phyloP scores from a whole-genome alignment of 257 asterid genomes.

The Fraxinus cuspidata region DNA sequence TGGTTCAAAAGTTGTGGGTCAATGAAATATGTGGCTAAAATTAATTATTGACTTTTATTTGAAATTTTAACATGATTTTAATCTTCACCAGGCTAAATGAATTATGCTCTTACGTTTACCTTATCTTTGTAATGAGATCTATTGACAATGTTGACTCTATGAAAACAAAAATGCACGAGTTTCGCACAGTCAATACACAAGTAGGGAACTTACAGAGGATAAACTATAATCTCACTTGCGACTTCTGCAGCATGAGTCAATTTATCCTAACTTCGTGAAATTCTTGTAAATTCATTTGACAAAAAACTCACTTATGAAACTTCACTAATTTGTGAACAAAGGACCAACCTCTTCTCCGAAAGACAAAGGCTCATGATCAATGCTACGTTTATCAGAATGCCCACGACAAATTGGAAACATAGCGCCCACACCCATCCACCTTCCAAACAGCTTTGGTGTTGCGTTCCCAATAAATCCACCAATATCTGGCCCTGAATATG shows the following conservation, averaged over 20 bases:
- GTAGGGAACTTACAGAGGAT: too few species aligned
- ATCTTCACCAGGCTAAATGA: too few species aligned
- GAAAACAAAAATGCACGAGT: not conserved
- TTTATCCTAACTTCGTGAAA: not conserved
- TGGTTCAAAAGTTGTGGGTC: too few species aligned
- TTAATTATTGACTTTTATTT: too few species aligned
- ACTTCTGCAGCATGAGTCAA: not conserved
- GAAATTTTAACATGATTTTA: too few species aligned
- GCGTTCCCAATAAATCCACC: slow-evolving; percentile 84
- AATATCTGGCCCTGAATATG: slow-evolving; percentile 91
- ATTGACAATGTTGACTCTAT: not conserved
- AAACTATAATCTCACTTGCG: too few species aligned
- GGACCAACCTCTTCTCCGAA: slow-evolving; percentile 85
- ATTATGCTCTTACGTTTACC: not conserved
- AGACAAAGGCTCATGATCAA: slow-evolving; percentile 96
- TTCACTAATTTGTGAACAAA: not conserved
- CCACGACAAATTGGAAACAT: slow-evolving; percentile 98
- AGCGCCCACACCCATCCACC: too few species aligned
- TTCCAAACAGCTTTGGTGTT: slow-evolving; percentile 52
- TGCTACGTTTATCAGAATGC: slow-evolving; percentile 72
- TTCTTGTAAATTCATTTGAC: not conserved
- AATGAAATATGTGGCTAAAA: too few species aligned
- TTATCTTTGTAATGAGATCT: not conserved
- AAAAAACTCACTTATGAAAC: not conserved
- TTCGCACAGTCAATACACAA: not conserved